Evolutionary conservation across 2,329 filamentous ascomycete genomes (phyloP), one percentile per base, ranked within the genome.

Genomic region (Remersonia thermophila): DNA sequence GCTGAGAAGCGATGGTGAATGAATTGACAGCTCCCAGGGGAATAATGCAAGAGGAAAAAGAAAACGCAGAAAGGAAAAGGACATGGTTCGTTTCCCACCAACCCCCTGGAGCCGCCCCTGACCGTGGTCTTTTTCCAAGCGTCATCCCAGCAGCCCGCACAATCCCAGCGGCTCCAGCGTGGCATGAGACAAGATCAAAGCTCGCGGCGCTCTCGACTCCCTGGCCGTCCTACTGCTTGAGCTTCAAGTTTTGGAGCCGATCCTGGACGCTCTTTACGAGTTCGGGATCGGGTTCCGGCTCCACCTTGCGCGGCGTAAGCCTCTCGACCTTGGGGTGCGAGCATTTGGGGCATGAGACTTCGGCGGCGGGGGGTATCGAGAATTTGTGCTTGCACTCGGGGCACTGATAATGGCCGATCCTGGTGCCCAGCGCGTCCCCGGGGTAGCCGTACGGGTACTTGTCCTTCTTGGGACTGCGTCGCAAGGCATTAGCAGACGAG

Each of bases 381-480:
- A 74, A 80, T 28, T 72, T 62, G 13, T 66, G 65, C 51, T 67
- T 65, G 60, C 81, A 86, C 36, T 67, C 60, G 46, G 77, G 69
- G 55, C 81, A 85, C 23, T 64, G 63, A 51, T 71, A 71, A 35
- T 71, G 62, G 16, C 68, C 66, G 41, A 67, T 65, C 40, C 58
- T 66, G 3, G 59, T 56, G 2, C 69, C 70, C 35, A 70, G 73
- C 26, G 61, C 68, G 47, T 83, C 79, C 29, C 78, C 76, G 4
- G 77, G 78, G 53, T 83, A 83, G 30, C 77, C 78, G 43, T 73
- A 69, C 0, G 77, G 77, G 54, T 79, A 83, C 51, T 79, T 80
- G 50, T 72, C 66, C 50, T 71, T 74, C 59, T 80, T 82, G 41
- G 76, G 63, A 33, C 74, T 79, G 49, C 16, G 10, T 32, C 27